Evolutionary conservation across 805 yeast species (phyloP), one percentile per base, ranked within the genome.

Genomic region (Metschnikowia baotianmanensis): DNA sequence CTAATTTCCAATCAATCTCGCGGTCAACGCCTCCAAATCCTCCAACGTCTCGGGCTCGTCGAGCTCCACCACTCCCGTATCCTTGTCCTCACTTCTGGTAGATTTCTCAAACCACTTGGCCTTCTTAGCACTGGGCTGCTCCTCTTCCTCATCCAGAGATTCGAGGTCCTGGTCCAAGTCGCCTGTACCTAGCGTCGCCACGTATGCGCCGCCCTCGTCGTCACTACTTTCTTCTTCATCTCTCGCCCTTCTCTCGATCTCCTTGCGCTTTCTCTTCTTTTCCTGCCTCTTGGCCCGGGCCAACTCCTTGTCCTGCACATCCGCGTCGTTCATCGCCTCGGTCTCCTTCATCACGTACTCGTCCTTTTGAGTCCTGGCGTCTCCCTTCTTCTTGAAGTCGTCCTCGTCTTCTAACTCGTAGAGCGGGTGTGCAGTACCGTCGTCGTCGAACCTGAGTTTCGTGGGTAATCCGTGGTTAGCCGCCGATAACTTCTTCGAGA

Each of bases 361-460:
- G 29, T 71, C 63, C 64, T 86, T 84, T 65, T 87, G 95, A 8
- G 59, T 64, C 38, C 67, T 69, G 2, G 90, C 89, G 53, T 78
- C 85, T 22, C 80, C 81, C 30, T 86, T 90, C 47, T 76, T 78
- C 47, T 63, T 75, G 76, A 93, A 93, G 44, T 86, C 95, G 29
- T 82, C 93, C 63, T 88, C 97, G 51, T 84, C 86, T 58, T 87
- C 89, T 45, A 93, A 72, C 64, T 91, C 98, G 57, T 93, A 93
- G 5, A 91, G 71, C 8, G 95, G 86, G 62, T 91, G 98, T 0
- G 98, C 83, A 5, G 72, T 74, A 20, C 99, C 99, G 3, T 91
- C 97, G 47, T 93, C 99, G 58, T 93, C 99, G 57, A 91, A 93
- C 40, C 77, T 73, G 52, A 91, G 61, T 59, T 89, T 93, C 16